Conservation (phyloP, 345 rosid species). For the Trapa incisa region DNA sequence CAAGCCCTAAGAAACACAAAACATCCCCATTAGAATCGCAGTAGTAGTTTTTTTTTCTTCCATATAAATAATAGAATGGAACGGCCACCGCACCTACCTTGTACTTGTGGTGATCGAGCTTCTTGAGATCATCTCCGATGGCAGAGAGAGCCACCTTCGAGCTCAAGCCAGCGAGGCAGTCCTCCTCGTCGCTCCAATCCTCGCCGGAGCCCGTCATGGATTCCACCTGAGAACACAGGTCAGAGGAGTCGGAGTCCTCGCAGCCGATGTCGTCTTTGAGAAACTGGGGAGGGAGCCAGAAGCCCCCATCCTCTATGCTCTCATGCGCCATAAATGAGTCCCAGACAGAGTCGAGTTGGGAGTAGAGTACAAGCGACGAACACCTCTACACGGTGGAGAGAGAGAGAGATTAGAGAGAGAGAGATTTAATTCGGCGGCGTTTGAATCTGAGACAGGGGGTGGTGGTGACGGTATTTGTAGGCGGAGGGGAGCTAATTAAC, state of each 20-base stretch:
- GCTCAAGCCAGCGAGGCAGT: constrained; percentile 10
- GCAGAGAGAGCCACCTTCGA: constrained; percentile 6
- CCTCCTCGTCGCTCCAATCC: constrained; percentile 50
- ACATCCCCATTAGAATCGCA: not conserved
- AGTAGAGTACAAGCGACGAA: not conserved
- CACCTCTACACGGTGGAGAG: not conserved
- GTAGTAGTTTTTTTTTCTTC: not conserved
- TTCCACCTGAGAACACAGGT: constrained; percentile 48
- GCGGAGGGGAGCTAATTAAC: not conserved
- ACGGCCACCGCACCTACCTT: not conserved
- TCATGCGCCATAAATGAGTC: constrained; percentile 25
- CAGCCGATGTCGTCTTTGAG: constrained; percentile 45
- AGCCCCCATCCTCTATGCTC: constrained; percentile 51
- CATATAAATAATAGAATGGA: too few relatives aligned
- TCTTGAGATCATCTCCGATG: not conserved
- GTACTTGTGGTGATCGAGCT: not conserved
- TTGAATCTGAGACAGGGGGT: not conserved
- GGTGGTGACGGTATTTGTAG: not conserved
- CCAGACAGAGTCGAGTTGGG: not conserved
- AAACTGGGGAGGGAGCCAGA: constrained; percentile 67
- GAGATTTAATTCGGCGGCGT: not conserved
- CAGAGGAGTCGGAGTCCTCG: constrained; percentile 14
- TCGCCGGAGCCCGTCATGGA: constrained; percentile 44
- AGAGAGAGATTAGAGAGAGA: not conserved
- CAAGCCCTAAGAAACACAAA: constrained; percentile 1